A percentile compares a stretch with the other conserved stretches of the same genome.
These are phyloP conservation scores for Heimioporus sp. DNA, from an alignment of 768 basidiomycete species.

Conservation along the genomic window DNA sequence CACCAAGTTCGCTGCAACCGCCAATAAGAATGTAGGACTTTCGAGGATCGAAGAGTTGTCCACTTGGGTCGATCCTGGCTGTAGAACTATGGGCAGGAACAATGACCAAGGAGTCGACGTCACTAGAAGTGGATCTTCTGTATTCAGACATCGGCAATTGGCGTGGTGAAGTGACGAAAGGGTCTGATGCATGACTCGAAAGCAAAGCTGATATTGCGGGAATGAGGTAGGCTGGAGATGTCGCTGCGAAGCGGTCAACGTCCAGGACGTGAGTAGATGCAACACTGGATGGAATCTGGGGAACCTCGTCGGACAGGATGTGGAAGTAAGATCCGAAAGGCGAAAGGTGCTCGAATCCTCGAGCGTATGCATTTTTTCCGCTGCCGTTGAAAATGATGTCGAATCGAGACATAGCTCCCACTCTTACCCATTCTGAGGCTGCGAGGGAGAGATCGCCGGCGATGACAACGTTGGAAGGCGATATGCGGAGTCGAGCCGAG, in stretches of 20 bases:
- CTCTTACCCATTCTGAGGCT: conserved; percentile 10
- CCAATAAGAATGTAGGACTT: conserved; percentile 22
- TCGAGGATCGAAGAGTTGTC: conserved; percentile 31
- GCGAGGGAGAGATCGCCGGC: conserved; percentile 13
- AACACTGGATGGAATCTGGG: conserved; percentile 17
- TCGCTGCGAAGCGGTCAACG: conserved; percentile 18
- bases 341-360: conserved; percentile 20
- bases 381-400: conserved; percentile 26
- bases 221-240: conserved; percentile 18
- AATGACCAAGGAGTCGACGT: conserved; percentile 15
- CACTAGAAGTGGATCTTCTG: background rate
- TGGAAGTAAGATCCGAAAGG: conserved; percentile 26
- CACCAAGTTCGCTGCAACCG: conserved; percentile 23
- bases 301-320: conserved; percentile 12
- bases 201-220: conserved; percentile 18
- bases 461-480: conserved; percentile 7
- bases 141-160: conserved; percentile 12
- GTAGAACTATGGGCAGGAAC: conserved; percentile 5
- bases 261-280: conserved; percentile 19
- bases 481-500: conserved; percentile 11
- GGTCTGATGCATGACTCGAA: conserved; percentile 14
- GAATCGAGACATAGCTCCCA: conserved; percentile 14
- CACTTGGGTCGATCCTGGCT: conserved; percentile 23
- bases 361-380: conserved; percentile 12
- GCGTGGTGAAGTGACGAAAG: conserved; percentile 9